Base-by-base conservation (phyloP, 2,329 filamentous ascomycete genomes). In the Lachnellula cervina region DNA sequence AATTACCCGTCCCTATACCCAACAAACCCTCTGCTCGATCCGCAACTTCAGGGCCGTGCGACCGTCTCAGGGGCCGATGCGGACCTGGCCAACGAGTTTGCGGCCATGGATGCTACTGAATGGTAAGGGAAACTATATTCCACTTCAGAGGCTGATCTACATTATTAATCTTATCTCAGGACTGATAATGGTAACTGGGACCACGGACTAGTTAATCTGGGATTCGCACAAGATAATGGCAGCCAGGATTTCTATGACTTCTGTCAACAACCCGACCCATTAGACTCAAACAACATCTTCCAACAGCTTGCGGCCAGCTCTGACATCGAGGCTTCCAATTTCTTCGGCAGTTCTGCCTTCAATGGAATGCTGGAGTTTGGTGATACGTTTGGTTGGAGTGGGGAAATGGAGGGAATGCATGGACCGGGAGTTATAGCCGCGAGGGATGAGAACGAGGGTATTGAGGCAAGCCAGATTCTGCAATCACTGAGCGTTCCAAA, bases 11-110 rank as follows among this genome's bases (percentile, higher is more conserved):
- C 54, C 28, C 4, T 50, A 7, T 46, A 57, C 21, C 32, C 32
- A 9, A 28, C 23, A 6, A 44, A 44, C 42, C 42, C 5, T 40
- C 21, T 37, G 8, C 8, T 57, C 5, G 51, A 54, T 28, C 55
- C 61, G 37, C 58, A 55, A 49, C 49, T 62, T 4, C 61, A 62
- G 19, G 57, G 58, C n/a, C 55, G 61, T 14, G 63, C 62, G 4
- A 62, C 60, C 48, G 59, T 57, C 28, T 61, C 64, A 1, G 66
- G 67, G 32, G 59, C 64, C 6, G 67, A 69, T 34, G 61, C 61
- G 5, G 78, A 81, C 59, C 77, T 82, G 51, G 82, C 83, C 57
- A 80, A 83, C 51, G 80, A 83, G 60, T 68, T 84, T 38, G 80
- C 80, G 3, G 79, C 80, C 8, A 70, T 83, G 34, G 81, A 83